These are phyloP conservation scores for Mycosarcoma mackinlayi DNA, from an alignment of 1,284 basidiomycete species.

Conservation along the genomic window DNA sequence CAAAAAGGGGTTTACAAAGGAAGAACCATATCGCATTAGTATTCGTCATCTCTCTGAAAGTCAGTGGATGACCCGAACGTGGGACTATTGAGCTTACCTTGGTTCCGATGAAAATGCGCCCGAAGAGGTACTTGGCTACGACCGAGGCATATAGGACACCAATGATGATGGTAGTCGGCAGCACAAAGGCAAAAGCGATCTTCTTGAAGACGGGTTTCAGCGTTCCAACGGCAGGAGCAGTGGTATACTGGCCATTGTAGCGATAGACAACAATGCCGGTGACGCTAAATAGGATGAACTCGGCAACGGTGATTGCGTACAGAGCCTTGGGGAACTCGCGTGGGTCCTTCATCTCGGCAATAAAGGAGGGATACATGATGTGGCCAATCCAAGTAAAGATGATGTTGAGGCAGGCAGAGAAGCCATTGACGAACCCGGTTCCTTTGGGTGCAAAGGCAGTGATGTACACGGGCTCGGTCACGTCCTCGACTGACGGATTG, in stretches of 20 bases:
- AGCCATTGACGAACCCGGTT: slow-evolving; percentile 74
- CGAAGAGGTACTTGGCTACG: slow-evolving; percentile 65
- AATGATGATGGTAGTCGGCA: slow-evolving; percentile 67
- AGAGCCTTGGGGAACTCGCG: slow-evolving; percentile 76
- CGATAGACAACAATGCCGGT: slow-evolving; percentile 75
- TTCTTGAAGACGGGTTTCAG: slow-evolving; percentile 57
- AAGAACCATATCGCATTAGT: no score
- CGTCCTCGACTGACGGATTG: slow-evolving; percentile 39
- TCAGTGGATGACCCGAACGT: background rate
- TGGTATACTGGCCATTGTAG: slow-evolving; percentile 69
- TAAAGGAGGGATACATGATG: slow-evolving; percentile 71
- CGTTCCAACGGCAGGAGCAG: slow-evolving; percentile 58
- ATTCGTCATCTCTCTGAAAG: no score
- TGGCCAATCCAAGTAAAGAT: slow-evolving; percentile 77
- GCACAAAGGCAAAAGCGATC: slow-evolving; percentile 65
- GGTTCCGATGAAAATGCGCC: slow-evolving; percentile 59
- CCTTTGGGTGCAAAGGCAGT: slow-evolving; percentile 63
- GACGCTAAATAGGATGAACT: slow-evolving; percentile 73
- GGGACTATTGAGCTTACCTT: background rate
- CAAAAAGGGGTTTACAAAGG: background rate
- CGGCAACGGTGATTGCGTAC: slow-evolving; percentile 71
- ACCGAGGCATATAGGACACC: slow-evolving; percentile 66
- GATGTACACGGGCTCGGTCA: slow-evolving; percentile 47
- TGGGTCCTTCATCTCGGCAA: slow-evolving; percentile 74
- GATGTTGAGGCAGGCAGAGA: slow-evolving; percentile 70